Percentiles rank a stretch among this genome's conserved stretches.
phyloP scores from a whole-genome alignment of 2,329 filamentous ascomycete species.

The Fusarium papillatum region DNA sequence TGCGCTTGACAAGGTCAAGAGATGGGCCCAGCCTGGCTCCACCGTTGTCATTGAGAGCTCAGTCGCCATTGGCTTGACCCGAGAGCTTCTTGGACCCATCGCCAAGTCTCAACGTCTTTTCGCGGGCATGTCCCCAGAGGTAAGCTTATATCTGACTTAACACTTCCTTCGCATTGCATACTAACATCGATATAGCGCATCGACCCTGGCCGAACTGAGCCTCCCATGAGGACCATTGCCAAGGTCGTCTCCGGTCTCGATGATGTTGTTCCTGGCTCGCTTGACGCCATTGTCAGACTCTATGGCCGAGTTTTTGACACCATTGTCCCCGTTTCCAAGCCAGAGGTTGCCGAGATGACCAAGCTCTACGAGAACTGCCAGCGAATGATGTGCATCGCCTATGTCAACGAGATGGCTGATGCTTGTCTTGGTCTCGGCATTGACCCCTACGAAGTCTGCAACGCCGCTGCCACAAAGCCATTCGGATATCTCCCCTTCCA shows the following conservation, averaged over 20 bases:
- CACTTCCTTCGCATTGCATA: background rate
- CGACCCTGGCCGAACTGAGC: conserved; percentile 61
- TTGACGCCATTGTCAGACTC: conserved; percentile 56
- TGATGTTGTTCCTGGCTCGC: conserved; percentile 58
- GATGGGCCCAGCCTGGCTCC: conserved; percentile 56
- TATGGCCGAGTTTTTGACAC: conserved; percentile 60
- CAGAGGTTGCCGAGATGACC: conserved; percentile 69
- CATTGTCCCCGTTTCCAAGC: conserved; percentile 61
- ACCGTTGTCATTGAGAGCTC: conserved; percentile 66
- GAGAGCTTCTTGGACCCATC: conserved; percentile 61
- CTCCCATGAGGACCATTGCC: conserved; percentile 59
- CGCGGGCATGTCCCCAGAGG: conserved; percentile 62
- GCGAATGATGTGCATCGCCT: conserved; percentile 66
- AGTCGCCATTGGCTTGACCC: conserved; percentile 67
- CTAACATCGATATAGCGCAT: conserved; percentile 53
- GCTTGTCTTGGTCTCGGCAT: conserved; percentile 59
- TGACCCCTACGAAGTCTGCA: conserved; percentile 62
- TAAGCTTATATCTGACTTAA: background rate
- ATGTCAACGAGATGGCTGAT: conserved; percentile 68
- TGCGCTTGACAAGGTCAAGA: conserved; percentile 56
- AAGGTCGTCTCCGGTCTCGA: conserved; percentile 68
- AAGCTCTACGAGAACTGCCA: conserved; percentile 71
- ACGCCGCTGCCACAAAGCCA: conserved; percentile 62
- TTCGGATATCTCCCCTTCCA: conserved; percentile 64
- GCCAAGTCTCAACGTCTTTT: conserved; percentile 55